Percentiles rank a stretch among this genome's conserved stretches.
Evolutionary conservation across 1,284 basidiomycete genomes (phyloP).

Genomic region (Cryptococcus hybrid): DNA sequence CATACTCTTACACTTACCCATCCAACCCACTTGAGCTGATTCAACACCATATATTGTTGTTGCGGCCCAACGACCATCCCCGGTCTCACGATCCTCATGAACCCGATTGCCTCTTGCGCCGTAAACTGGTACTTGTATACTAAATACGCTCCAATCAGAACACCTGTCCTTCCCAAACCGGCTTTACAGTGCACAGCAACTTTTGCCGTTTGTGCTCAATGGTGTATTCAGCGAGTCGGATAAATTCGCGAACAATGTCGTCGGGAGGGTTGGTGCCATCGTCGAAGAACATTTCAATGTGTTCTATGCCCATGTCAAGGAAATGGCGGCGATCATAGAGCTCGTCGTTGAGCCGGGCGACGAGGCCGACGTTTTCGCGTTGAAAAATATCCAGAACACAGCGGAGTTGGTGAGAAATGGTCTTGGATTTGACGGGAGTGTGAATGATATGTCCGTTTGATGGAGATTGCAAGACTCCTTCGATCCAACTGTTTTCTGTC

Average conservation of each 20-base stretch:
- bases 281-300: conserved; percentile 85
- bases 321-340: conserved; percentile 88
- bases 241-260: conserved; percentile 88
- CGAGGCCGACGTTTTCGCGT: conserved; percentile 80
- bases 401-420: conserved; percentile 70
- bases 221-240: conserved; percentile 74
- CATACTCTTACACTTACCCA: conserved; percentile 75
- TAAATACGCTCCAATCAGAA: conserved; percentile 94
- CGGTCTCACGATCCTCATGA: conserved; percentile 96
- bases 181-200: conserved; percentile 78
- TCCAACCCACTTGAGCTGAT: conserved; percentile 89
- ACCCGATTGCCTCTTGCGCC: conserved; percentile 95
- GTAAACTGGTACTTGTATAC: conserved; percentile 99
- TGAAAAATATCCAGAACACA: conserved; percentile 93
- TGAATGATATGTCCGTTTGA: neutral
- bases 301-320: conserved; percentile 80
- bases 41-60: conserved; percentile 92
- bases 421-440: conserved; percentile 47
- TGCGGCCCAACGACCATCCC: conserved; percentile 80
- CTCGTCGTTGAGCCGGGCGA: conserved; percentile 91
- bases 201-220: conserved; percentile 63
- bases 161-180: conserved; percentile 59
- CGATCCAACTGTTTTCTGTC: conserved; percentile 54
- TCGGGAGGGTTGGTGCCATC: conserved; percentile 83
- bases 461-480: conserved; percentile 3